These are phyloP conservation scores for Puccinia coronata DNA, from an alignment of 1,284 basidiomycete genomes.

Conservation along the genomic window DNA sequence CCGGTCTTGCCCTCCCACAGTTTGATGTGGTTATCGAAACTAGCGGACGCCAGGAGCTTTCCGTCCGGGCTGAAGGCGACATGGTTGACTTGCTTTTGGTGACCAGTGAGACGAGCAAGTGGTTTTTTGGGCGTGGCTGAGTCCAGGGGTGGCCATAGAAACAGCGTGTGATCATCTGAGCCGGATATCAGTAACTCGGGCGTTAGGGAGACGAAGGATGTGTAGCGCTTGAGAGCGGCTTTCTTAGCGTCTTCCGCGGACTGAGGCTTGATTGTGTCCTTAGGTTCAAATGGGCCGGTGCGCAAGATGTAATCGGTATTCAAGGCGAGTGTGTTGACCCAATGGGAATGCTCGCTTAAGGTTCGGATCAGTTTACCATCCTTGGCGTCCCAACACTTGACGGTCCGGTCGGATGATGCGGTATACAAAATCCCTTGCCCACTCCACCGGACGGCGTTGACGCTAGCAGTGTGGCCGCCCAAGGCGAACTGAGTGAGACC, in stretches of 20 bases:
- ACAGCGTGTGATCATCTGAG: slow-evolving; percentile 91
- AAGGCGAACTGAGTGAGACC: slow-evolving; percentile 79
- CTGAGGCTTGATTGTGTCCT: slow-evolving; percentile 66
- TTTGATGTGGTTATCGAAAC: slow-evolving; percentile 87
- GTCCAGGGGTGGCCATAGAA: slow-evolving; percentile 72
- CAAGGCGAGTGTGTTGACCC: slow-evolving; percentile 94
- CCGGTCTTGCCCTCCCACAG: slow-evolving; percentile 92
- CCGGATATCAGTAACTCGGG: slow-evolving; percentile 87
- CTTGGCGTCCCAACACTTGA: slow-evolving; percentile 88
- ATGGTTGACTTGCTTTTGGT: slow-evolving; percentile 93
- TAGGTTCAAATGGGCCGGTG: slow-evolving; percentile 92
- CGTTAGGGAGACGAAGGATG: slow-evolving; percentile 67
- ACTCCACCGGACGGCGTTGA: slow-evolving; percentile 95
- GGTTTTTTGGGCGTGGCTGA: slow-evolving; percentile 70
- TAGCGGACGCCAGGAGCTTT: slow-evolving; percentile 82
- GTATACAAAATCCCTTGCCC: slow-evolving; percentile 89
- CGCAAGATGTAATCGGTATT: slow-evolving; percentile 93
- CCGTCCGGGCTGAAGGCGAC: slow-evolving; percentile 95
- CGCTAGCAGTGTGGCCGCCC: slow-evolving; percentile 88
- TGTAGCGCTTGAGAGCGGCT: slow-evolving; percentile 74
- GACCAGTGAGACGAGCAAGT: slow-evolving; percentile 81
- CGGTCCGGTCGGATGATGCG: slow-evolving; percentile 87
- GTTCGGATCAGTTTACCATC: slow-evolving; percentile 67
- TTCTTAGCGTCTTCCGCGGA: slow-evolving; percentile 76
- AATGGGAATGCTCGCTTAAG: slow-evolving; percentile 93